Conservation (phyloP, 2,329 filamentous ascomycete species). For the Aspergillus thermomutatus region DNA sequence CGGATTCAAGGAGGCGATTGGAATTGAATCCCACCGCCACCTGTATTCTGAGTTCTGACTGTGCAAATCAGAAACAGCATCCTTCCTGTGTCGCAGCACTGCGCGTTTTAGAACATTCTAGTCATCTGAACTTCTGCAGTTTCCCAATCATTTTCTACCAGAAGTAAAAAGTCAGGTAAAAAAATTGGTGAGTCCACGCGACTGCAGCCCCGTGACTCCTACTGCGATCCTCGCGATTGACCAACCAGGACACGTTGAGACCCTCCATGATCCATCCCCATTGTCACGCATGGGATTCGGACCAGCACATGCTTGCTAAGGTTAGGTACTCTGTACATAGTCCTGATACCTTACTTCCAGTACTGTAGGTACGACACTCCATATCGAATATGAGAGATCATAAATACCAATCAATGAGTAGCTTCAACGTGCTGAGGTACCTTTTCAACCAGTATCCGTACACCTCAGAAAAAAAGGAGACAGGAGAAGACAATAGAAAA, state of each 20-base stretch:
- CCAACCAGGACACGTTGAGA: neutral
- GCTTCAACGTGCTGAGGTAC: neutral
- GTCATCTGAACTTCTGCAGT: neutral
- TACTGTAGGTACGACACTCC: no score
- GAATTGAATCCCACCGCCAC: neutral
- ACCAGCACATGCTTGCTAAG: no score
- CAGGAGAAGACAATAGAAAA: neutral
- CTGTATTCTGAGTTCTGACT: neutral
- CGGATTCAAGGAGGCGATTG: neutral
- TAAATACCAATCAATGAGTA: neutral
- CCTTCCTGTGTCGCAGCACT: neutral
- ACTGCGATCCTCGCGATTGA: neutral
- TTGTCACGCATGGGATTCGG: neutral
- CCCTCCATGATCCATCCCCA: neutral
- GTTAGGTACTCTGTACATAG: no score
- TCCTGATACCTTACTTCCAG: no score
- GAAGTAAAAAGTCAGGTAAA: no score
- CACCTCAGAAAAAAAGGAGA: no score
- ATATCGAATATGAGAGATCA: no score
- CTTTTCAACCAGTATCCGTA: no score
- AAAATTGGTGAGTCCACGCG: no score
- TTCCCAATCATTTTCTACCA: no score
- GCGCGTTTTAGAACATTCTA: neutral
- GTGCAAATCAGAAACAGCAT: no score
- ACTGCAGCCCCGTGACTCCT: neutral